Conservation (phyloP, 2,329 filamentous ascomycete genomes). For the Acephala macrosclerotiorum region DNA sequence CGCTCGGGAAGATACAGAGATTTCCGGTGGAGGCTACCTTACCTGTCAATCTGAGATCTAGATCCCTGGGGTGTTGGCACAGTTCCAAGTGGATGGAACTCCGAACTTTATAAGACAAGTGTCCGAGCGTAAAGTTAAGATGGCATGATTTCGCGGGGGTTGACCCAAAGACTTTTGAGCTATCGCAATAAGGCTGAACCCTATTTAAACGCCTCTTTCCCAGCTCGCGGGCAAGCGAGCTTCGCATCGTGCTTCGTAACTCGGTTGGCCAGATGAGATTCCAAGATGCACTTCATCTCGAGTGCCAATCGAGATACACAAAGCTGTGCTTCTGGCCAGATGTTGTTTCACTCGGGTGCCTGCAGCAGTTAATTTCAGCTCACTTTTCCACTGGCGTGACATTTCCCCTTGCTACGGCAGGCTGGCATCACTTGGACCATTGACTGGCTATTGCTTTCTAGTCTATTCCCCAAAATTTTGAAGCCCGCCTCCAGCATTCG, state of each 20-base stretch:
- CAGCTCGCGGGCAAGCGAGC: not conserved
- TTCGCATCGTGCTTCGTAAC: not conserved
- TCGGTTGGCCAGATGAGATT: not conserved
- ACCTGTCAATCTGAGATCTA: not conserved
- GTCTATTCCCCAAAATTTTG: not conserved
- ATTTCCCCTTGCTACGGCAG: slow-evolving; percentile 10
- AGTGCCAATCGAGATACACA: not conserved
- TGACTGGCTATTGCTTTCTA: slow-evolving; percentile 13
- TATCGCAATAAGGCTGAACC: slow-evolving; percentile 14
- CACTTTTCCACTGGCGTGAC: not conserved
- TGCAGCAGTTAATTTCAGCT: slow-evolving; percentile 25
- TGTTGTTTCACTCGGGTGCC: slow-evolving; percentile 21
- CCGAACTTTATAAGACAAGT: not conserved
- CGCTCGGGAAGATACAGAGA: not conserved
- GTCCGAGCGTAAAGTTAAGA: not conserved
- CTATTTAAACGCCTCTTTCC: not conserved
- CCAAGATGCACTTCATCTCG: not conserved
- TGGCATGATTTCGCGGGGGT: slow-evolving; percentile 4
- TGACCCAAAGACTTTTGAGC: slow-evolving; percentile 1
- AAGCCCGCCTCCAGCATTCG: not conserved
- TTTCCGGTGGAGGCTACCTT: not conserved
- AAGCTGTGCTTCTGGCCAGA: not conserved
- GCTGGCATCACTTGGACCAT: not conserved
- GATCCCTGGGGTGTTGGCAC: not conserved
- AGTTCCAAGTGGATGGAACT: not conserved